Evolutionary conservation across 106 monocot species (phyloP).

Genomic region (Vanilla planifolia): DNA sequence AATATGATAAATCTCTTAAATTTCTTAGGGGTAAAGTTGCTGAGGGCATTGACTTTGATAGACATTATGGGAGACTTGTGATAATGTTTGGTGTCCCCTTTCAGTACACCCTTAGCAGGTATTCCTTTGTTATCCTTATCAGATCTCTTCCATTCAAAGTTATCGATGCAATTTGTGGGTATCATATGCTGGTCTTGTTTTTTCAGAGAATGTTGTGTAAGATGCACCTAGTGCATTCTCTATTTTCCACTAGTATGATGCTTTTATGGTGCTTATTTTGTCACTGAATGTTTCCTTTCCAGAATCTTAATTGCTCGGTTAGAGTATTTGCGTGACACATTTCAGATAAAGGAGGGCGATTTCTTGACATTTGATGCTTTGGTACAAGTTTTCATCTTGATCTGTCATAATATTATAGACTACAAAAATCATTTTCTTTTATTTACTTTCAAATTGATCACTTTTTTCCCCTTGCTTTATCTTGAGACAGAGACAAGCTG

Average conservation of each 20-base stretch:
- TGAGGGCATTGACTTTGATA: conserved; percentile 99
- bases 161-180: neutral
- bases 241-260: neutral
- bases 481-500: conserved; percentile 79
- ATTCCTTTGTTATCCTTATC: neutral
- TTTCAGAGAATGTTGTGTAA: neutral
- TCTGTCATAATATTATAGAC: neutral
- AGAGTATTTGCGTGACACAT: conserved; percentile 89
- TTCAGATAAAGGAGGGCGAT: conserved; percentile 99
- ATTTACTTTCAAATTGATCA: neutral
- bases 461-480: neutral
- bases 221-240: neutral
- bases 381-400: conserved; percentile 39
- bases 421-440: too few species aligned
- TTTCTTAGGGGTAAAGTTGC: conserved; percentile 90
- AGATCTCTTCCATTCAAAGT: neutral
- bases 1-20: neutral
- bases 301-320: conserved; percentile 89
- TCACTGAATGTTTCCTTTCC: conserved; percentile 15
- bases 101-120: conserved; percentile 99
- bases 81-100: conserved; percentile 99
- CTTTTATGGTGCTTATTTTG: neutral
- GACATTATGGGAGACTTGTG: conserved; percentile 99
- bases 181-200: neutral
- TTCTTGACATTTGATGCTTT: conserved; percentile 99